Percentiles rank a stretch among this genome's conserved stretches.
These are phyloP conservation scores for Leishmania tarentolae DNA, from an alignment of 208 protist genomes.

Conservation along the genomic window DNA sequence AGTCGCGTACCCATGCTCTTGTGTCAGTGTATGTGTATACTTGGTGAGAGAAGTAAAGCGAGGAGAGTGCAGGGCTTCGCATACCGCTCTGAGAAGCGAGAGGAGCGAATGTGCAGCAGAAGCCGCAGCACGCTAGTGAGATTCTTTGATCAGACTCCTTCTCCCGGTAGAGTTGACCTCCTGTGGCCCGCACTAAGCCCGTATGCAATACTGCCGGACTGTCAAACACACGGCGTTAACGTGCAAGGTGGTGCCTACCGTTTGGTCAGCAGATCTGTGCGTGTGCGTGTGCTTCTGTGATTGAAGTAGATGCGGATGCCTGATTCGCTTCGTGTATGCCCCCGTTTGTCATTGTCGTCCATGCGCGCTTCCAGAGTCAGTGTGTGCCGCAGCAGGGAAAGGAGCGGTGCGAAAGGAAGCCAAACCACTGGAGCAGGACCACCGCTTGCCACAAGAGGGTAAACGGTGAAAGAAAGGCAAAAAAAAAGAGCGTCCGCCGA, in stretches of 20 bases:
- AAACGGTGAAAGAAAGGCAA: too few species aligned
- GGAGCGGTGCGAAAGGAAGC: background rate
- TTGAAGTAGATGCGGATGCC: background rate
- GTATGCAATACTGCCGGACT: background rate
- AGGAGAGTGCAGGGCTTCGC: background rate
- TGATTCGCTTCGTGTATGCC: background rate
- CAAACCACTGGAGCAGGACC: background rate
- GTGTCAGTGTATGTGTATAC: background rate
- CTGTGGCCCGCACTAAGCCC: background rate
- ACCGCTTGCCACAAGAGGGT: background rate
- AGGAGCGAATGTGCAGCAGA: background rate
- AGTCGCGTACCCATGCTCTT: background rate
- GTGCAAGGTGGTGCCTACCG: background rate
- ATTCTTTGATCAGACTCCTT: background rate
- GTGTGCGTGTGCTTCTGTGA: background rate
- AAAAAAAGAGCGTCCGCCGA: background rate
- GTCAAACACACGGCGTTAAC: background rate
- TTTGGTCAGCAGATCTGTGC: background rate
- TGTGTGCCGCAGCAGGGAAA: background rate
- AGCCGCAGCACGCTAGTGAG: background rate
- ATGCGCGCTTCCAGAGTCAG: background rate
- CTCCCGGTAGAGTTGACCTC: background rate
- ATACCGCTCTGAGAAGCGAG: background rate
- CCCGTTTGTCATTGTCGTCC: background rate
- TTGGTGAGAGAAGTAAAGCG: background rate